phyloP scores from a whole-genome alignment of 441 rosid species.

The Erodium moschatum region DNA sequence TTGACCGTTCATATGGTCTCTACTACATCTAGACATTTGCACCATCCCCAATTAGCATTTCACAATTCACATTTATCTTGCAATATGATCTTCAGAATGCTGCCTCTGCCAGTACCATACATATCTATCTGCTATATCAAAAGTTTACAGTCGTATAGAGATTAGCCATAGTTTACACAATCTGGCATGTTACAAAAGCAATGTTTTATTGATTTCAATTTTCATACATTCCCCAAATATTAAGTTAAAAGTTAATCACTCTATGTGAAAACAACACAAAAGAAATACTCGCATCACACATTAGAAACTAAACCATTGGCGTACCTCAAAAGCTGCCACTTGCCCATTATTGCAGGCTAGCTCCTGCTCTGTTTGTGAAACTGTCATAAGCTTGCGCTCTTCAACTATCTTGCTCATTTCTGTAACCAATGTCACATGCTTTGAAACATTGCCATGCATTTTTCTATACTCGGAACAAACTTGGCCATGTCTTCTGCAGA shows the following conservation, averaged over 20 bases:
- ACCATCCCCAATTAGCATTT: background rate
- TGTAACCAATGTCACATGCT: slow-evolving; percentile 93
- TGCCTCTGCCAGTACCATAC: background rate
- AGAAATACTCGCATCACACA: background rate
- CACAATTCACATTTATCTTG: background rate
- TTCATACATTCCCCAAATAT: background rate
- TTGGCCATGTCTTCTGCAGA: slow-evolving; percentile 95
- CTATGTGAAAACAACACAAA: slow-evolving; percentile 1
- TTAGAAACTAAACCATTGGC: background rate
- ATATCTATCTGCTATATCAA: background rate
- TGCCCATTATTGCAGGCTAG: slow-evolving; percentile 97
- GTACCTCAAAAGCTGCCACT: slow-evolving; percentile 94
- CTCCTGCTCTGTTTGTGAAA: slow-evolving; percentile 93
- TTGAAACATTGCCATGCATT: slow-evolving; percentile 97
- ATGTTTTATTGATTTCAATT: background rate
- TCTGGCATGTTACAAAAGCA: background rate
- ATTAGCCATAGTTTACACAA: background rate
- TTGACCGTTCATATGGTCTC: background rate
- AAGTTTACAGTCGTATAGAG: background rate
- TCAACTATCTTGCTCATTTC: slow-evolving; percentile 97
- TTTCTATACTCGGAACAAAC: slow-evolving; percentile 87
- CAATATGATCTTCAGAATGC: background rate
- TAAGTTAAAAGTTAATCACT: background rate
- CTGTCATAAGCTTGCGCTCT: slow-evolving; percentile 81
- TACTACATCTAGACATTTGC: background rate